Evolutionary conservation across 2,329 filamentous ascomycete genomes (phyloP), one percentile per base, ranked within the genome.

Genomic region (Sclerotinia subarctica): DNA sequence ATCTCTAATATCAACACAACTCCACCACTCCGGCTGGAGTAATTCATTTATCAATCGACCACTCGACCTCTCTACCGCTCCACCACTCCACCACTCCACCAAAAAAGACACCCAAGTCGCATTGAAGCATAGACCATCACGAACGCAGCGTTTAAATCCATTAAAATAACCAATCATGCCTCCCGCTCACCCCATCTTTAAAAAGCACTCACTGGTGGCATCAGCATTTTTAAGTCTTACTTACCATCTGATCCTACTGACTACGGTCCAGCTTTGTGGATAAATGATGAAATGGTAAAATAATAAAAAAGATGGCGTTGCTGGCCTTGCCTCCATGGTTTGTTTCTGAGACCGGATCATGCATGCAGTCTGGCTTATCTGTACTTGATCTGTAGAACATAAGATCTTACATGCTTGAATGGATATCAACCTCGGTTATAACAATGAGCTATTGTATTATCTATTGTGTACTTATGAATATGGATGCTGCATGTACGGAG

Each of bases 151-250:
- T 59, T 47, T 59, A 57, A 57, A 24, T n/a, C 10, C 13, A 24
- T 17, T 17, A 17, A 32, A n/a, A 21, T 11, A 44, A 47, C 57
- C 57, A 59, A 47, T 59, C 26, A 19, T 32, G 46, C 32, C 42
- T 35, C 5, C 10, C 21, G 3, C 26, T 26, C 57, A 60, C 57
- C 57, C 57, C 57, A 60, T 60, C 57, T 60, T 60, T 47, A 24
- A 60, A 60, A 35, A 7, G n/a, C n/a, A n/a, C n/a, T n/a, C 10
- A 8, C 35, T 35, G 35, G 35, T 8, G 35, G 35, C 35, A 35
- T 35, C 32, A 35, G 35, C 8, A 35, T 35, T 8, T 10, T n/a
- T n/a, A n/a, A n/a, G n/a, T n/a, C n/a, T n/a, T n/a, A n/a, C n/a
- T 6, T 35, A 35, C 35, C 35, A 35, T 35, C 35, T 35, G 35